Percentiles rank a stretch among this genome's conserved stretches.
Conservation (phyloP, 495 filamentous ascomycete species). For the Aspergillus conjunctus region DNA sequence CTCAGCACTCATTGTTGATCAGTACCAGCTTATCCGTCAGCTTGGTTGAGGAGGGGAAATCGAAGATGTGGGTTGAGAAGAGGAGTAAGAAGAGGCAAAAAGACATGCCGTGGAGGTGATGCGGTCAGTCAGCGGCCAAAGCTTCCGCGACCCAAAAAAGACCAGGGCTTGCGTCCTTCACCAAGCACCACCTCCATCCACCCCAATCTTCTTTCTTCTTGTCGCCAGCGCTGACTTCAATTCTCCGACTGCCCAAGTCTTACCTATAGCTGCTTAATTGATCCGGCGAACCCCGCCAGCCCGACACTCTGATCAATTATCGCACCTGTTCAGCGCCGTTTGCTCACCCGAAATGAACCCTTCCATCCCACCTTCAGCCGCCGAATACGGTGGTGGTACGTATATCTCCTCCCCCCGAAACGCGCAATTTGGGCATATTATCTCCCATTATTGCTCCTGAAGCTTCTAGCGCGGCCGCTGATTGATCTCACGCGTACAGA, state of each 20-base stretch:
- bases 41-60: not conserved
- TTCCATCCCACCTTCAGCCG: slow-evolving; percentile 60
- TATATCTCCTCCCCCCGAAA: slow-evolving; percentile 8
- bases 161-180: not conserved
- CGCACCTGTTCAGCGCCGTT: not conserved
- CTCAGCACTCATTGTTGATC: slow-evolving; percentile 37
- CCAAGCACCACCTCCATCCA: not conserved
- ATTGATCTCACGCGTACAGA: slow-evolving; percentile 55
- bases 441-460: not conserved
- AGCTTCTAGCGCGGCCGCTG: slow-evolving; percentile 17
- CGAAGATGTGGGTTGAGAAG: not conserved
- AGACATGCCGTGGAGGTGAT: not conserved
- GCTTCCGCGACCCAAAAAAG: not conserved
- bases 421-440: slow-evolving; percentile 7
- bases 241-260: not conserved
- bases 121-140: not conserved
- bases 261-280: not conserved
- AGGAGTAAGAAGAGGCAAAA: not conserved
- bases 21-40: not conserved
- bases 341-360: slow-evolving; percentile 40
- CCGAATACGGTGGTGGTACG: slow-evolving; percentile 82
- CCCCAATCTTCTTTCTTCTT: not conserved
- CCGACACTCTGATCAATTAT: not conserved
- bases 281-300: not conserved
- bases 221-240: not conserved